Percentiles rank a stretch among this genome's conserved stretches.
Evolutionary conservation across 257 asterid species (phyloP).

Genomic region (Mitragyna speciosa): DNA sequence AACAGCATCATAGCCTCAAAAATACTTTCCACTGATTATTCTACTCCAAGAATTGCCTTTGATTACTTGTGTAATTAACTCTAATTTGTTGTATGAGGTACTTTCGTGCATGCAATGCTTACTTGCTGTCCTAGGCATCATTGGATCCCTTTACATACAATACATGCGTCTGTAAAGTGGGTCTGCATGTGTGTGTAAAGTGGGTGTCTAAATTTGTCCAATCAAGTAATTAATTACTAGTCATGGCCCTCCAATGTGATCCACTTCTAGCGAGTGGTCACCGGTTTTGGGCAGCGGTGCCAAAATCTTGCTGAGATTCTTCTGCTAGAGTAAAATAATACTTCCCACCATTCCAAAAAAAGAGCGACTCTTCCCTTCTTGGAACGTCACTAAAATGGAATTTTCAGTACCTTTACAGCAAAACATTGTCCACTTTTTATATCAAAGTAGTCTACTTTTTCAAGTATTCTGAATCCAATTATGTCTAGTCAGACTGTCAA

Average conservation of each 20-base stretch:
- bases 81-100: not conserved
- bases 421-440: not conserved
- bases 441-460: not conserved
- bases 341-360: not conserved
- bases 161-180: too few species aligned
- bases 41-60: slow-evolving; percentile 55
- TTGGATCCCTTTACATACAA: too few species aligned
- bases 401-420: not conserved
- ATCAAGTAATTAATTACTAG: not conserved
- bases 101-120: not conserved
- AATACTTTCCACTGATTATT: slow-evolving; percentile 57
- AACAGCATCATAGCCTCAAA: slow-evolving; percentile 59
- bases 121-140: not conserved
- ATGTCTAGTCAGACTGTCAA: too few species aligned
- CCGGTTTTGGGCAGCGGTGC: too few species aligned
- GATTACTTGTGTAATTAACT: slow-evolving; percentile 65
- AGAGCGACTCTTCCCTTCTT: not conserved
- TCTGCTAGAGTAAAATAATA: not conserved
- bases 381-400: not conserved
- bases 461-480: not conserved
- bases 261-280: too few species aligned
- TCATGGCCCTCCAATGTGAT: too few species aligned
- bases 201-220: not conserved
- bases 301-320: not conserved
- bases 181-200: not conserved